Evolutionary conservation across 2,329 filamentous ascomycete species (phyloP).

Genomic region (Botryosphaeria dothidea): DNA sequence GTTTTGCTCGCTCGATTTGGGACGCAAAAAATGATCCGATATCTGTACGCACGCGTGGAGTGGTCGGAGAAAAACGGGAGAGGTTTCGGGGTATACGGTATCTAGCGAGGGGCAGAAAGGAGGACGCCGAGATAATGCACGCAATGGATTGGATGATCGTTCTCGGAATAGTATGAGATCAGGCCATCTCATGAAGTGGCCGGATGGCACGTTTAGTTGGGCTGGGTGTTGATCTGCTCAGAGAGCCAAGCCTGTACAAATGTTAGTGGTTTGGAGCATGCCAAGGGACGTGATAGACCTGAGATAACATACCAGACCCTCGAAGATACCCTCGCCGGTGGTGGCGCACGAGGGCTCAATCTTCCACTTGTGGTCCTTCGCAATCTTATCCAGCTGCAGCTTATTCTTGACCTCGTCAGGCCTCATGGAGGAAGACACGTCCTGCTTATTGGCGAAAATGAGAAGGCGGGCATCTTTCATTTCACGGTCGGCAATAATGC

Average conservation of each 20-base stretch:
- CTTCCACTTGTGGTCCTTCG: conserved; percentile 56
- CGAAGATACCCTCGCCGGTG: conserved; percentile 55
- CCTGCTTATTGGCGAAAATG: conserved; percentile 99
- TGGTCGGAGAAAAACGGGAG: background rate
- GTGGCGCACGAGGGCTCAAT: conserved; percentile 56
- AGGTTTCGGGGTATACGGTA: conserved; percentile 11
- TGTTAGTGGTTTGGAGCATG: background rate
- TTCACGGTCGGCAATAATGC: conserved; percentile 99
- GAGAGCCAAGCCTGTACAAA: conserved; percentile 16
- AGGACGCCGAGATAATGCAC: conserved; percentile 16
- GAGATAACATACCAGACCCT: conserved; percentile 44
- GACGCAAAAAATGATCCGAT: background rate
- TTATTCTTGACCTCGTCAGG: conserved; percentile 52
- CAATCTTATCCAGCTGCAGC: conserved; percentile 51
- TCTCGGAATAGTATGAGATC: conserved; percentile 9
- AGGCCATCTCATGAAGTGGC: background rate
- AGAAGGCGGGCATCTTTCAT: conserved; percentile 95
- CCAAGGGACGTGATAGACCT: background rate
- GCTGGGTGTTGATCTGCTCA: conserved; percentile 20
- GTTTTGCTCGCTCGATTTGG: background rate
- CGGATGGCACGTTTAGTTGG: conserved; percentile 9
- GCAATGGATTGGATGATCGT: conserved; percentile 1
- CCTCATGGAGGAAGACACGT: conserved; percentile 67
- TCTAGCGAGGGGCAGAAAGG: background rate
- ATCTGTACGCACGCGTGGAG: background rate